phyloP scores from a whole-genome alignment of 257 asterid species.

The Przewalskia tangutica region DNA sequence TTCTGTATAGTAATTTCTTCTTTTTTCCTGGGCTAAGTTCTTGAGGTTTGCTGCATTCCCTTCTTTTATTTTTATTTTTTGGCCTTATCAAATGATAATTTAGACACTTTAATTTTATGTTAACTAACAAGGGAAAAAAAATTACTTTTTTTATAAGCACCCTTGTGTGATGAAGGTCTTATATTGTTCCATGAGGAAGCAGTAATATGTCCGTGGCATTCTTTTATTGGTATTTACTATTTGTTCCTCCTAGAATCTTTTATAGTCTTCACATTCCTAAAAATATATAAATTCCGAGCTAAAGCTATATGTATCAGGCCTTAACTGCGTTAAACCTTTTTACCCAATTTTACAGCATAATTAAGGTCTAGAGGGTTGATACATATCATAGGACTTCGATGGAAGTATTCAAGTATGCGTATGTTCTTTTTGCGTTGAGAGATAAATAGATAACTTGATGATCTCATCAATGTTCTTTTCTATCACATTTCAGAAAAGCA shows the following conservation, averaged over 20 bases:
- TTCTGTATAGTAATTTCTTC: background rate
- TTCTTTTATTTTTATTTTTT: background rate
- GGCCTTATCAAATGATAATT: background rate
- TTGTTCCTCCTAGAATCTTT: background rate
- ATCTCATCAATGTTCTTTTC: too few species aligned
- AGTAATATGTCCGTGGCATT: background rate
- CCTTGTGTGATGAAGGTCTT: background rate
- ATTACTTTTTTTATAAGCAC: background rate
- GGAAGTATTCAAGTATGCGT: background rate
- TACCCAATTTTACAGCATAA: too few species aligned
- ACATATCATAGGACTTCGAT: too few species aligned
- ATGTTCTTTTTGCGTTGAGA: too few species aligned
- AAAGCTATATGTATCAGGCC: too few species aligned
- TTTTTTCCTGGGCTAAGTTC: background rate
- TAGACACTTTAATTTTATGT: background rate
- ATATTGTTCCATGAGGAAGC: background rate
- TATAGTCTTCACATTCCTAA: background rate
- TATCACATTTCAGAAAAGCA: background rate
- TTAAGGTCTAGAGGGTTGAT: too few species aligned
- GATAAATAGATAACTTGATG: background rate
- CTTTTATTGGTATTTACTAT: background rate
- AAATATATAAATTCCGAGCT: too few species aligned
- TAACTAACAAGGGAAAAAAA: background rate
- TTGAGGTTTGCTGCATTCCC: background rate
- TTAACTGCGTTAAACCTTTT: too few species aligned